Conservation (phyloP, 2,329 filamentous ascomycete species). For the Talaromyces funiculosus region DNA sequence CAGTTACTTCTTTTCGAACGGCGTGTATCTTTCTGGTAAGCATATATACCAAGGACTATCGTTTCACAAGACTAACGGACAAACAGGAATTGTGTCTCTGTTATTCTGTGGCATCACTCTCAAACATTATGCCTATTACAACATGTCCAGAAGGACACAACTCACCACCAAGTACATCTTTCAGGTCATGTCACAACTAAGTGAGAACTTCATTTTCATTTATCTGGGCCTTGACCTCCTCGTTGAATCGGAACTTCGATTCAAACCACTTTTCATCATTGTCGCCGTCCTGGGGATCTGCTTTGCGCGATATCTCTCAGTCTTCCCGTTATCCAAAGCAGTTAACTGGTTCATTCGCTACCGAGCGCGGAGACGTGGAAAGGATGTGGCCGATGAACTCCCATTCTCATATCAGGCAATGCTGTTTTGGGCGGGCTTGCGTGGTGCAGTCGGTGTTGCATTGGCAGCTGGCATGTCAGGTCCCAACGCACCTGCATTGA, state of each 20-base stretch:
- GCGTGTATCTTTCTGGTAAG: conserved; percentile 89
- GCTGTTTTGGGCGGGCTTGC: conserved; percentile 98
- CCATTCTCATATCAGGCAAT: conserved; percentile 97
- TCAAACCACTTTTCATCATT: conserved; percentile 92
- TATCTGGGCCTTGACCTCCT: conserved; percentile 93
- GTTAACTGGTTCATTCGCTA: conserved; percentile 95
- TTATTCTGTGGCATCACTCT: conserved; percentile 97
- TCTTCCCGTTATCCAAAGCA: conserved; percentile 81
- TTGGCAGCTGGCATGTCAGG: conserved; percentile 83
- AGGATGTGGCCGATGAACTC: conserved; percentile 75
- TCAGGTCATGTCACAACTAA: conserved; percentile 86
- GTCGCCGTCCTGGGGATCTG: conserved; percentile 89
- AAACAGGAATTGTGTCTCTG: conserved; percentile 83
- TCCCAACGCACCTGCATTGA: conserved; percentile 72
- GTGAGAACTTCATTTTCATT: conserved; percentile 99
- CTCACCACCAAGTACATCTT: conserved; percentile 98
- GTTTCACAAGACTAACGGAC: conserved; percentile 8
- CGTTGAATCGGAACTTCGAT: conserved; percentile 79
- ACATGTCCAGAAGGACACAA: conserved; percentile 97
- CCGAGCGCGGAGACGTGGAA: conserved; percentile 68
- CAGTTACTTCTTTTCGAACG: conserved; percentile 97
- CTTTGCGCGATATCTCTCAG: conserved; percentile 83
- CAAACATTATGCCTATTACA: conserved; percentile 99
- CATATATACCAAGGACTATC: background rate
- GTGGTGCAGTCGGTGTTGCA: conserved; percentile 91